Evolutionary conservation across 2,329 filamentous ascomycete genomes (phyloP).

Genomic region (Penicillium sclerotigenum): DNA sequence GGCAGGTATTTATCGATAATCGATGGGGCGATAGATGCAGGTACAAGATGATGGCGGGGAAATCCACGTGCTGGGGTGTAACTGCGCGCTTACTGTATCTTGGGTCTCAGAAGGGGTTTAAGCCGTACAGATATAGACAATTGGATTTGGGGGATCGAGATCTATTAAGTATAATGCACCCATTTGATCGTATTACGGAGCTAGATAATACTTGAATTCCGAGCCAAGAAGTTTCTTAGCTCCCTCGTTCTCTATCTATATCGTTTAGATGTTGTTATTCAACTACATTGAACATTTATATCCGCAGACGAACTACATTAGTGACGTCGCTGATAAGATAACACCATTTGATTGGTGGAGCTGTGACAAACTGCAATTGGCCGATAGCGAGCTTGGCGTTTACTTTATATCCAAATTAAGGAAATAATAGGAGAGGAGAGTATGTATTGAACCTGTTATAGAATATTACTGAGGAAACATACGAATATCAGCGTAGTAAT

Average conservation of each 20-base stretch:
- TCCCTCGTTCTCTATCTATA: constrained; percentile 6
- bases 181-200: not conserved
- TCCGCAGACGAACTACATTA: not conserved
- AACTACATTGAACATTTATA: not conserved
- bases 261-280: not conserved
- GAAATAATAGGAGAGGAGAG: not conserved
- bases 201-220: not conserved
- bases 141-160: constrained; percentile 1
- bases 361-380: constrained; percentile 22
- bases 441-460: not conserved
- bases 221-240: not conserved
- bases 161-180: not conserved
- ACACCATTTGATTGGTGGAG: constrained; percentile 21
- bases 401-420: not conserved
- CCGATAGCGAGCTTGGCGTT: constrained; percentile 27
- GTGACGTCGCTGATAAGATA: constrained; percentile 33
- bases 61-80: not conserved
- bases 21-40: not conserved
- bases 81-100: not conserved
- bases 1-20: not conserved
- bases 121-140: not conserved
- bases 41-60: not conserved
- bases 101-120: not conserved
- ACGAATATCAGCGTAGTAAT: not conserved
- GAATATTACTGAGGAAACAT: not conserved